phyloP scores from a whole-genome alignment of 108 stramenopile species.

The Asterionellopsis glacialis region DNA sequence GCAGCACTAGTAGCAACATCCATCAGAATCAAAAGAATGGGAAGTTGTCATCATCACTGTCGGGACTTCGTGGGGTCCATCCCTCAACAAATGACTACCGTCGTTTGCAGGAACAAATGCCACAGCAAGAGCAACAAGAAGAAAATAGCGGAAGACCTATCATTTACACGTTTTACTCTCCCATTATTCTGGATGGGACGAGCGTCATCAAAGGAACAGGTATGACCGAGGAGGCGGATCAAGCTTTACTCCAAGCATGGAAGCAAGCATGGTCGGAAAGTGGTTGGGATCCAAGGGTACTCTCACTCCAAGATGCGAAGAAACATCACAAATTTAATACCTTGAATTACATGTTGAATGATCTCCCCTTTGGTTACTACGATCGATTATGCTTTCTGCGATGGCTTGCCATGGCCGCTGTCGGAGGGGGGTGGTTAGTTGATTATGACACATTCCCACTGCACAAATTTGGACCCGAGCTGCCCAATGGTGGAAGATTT shows the following conservation, averaged over 20 bases:
- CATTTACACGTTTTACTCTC: constrained; percentile 8
- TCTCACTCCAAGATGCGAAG: constrained; percentile 6
- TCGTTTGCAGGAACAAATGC: too few species aligned
- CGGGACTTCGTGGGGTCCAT: too few species aligned
- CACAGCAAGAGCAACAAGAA: neutral
- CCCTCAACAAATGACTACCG: too few species aligned
- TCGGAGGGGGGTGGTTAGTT: constrained; percentile 10
- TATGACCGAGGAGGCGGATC: constrained; percentile 13
- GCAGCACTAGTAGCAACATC: too few species aligned
- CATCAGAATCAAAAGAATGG: too few species aligned
- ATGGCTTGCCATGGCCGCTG: constrained; percentile 23
- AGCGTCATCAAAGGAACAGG: constrained; percentile 8
- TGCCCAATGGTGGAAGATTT: constrained; percentile 5
- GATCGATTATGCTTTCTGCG: constrained; percentile 10
- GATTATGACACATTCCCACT: constrained; percentile 26
- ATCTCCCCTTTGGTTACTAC: constrained; percentile 8
- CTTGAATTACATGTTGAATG: constrained; percentile 5
- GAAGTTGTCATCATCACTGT: too few species aligned
- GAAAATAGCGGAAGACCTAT: neutral
- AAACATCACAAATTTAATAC: constrained; percentile 6
- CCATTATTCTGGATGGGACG: neutral
- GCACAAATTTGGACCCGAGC: too few species aligned
- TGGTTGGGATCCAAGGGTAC: constrained; percentile 18
- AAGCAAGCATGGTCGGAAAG: constrained; percentile 11
- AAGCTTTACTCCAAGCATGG: constrained; percentile 14